Conservation (phyloP, 768 basidiomycete genomes). For the Termitomyces sp. region DNA sequence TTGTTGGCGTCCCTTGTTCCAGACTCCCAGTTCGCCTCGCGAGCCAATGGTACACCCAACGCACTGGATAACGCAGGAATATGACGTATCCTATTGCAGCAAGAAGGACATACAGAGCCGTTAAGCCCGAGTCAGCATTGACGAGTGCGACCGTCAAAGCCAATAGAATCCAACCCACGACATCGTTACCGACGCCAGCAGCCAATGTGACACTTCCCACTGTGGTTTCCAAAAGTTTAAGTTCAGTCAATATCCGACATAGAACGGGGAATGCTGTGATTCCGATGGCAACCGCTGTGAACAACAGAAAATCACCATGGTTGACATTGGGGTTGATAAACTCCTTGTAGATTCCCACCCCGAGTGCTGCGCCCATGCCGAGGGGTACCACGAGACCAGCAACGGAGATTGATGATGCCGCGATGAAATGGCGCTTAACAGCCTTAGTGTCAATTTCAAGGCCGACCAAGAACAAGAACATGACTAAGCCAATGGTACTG, state of each 20-base stretch:
- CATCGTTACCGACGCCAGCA: constrained; percentile 78
- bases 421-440: constrained; percentile 57
- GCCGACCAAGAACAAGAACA: constrained; percentile 85
- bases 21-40: constrained; percentile 65
- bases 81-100: constrained; percentile 59
- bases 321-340: constrained; percentile 58
- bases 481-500: constrained; percentile 68
- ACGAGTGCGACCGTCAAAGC: constrained; percentile 82
- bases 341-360: constrained; percentile 69
- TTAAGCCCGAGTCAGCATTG: constrained; percentile 67
- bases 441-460: constrained; percentile 78
- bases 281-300: constrained; percentile 78
- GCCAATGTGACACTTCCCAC: constrained; percentile 82
- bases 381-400: constrained; percentile 77
- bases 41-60: constrained; percentile 63
- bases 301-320: constrained; percentile 83
- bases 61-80: constrained; percentile 63
- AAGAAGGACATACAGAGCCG: constrained; percentile 79
- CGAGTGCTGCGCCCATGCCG: constrained; percentile 72
- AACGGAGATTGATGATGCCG: constrained; percentile 56
- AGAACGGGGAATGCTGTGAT: constrained; percentile 84
- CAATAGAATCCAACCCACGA: constrained; percentile 76
- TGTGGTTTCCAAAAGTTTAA: constrained; percentile 76
- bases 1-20: constrained; percentile 66
- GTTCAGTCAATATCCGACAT: constrained; percentile 80